phyloP scores from a whole-genome alignment of 805 yeast species.

The Brettanomyces nanus region DNA sequence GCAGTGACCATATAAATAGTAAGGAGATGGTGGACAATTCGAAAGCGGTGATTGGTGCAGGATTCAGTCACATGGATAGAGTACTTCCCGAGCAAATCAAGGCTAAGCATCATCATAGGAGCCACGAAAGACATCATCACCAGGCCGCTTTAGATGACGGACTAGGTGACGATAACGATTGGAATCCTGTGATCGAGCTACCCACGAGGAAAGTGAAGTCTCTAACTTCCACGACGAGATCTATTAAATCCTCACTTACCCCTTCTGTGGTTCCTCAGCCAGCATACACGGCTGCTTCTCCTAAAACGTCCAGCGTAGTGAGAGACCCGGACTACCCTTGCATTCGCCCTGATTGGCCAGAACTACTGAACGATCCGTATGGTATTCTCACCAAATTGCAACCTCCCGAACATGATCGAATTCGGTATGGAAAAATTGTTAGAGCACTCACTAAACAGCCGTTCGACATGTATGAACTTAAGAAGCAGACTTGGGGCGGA shows the following conservation, averaged over 20 bases:
- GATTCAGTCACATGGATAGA: constrained; percentile 1
- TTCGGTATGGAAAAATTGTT: constrained; percentile 61
- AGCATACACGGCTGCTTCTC: not conserved
- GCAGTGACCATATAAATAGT: not conserved
- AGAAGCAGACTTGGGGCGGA: constrained; percentile 90
- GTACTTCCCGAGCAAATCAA: not conserved
- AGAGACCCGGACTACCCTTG: constrained; percentile 16
- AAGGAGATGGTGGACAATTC: not conserved
- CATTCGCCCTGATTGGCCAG: constrained; percentile 24
- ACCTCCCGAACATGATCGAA: constrained; percentile 33
- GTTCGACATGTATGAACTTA: constrained; percentile 63
- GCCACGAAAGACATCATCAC: not conserved
- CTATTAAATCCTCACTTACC: not conserved
- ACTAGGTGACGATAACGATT: constrained; percentile 35
- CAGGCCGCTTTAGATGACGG: not conserved
- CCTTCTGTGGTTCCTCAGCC: not conserved
- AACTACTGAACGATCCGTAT: constrained; percentile 36
- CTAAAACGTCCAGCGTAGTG: constrained; percentile 2
- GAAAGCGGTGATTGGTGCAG: constrained; percentile 1
- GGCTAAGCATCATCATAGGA: not conserved
- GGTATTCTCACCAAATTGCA: constrained; percentile 22
- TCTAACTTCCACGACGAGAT: not conserved
- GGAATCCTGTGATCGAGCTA: constrained; percentile 69
- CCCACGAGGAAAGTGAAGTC: constrained; percentile 22
- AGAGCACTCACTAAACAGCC: constrained; percentile 42